Conservation (phyloP, 176 grass and related monocot species). For the Triticum monococcum region DNA sequence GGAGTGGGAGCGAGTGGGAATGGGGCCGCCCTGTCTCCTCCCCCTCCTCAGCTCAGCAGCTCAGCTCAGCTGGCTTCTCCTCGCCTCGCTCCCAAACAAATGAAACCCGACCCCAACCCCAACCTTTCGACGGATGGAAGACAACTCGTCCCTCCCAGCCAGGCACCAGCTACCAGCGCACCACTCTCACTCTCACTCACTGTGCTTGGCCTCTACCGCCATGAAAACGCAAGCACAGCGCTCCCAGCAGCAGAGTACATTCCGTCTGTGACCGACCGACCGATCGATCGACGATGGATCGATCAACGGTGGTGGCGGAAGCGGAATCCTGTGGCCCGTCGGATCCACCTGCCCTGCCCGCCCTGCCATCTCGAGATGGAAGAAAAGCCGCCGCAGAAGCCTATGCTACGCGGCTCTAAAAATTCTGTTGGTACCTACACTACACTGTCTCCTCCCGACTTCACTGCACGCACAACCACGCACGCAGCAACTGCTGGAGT, state of each 20-base stretch:
- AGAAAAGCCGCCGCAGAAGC: background rate
- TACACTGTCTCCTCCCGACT: background rate
- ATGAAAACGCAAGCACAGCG: background rate
- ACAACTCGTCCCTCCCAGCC: background rate
- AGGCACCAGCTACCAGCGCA: background rate
- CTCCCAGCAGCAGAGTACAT: too few relatives aligned
- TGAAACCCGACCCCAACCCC: background rate
- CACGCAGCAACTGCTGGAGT: background rate
- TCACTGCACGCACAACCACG: background rate
- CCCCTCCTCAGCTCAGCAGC: too few relatives aligned
- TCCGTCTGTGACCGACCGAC: too few relatives aligned
- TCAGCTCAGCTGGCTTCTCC: too few relatives aligned
- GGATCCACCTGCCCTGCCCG: background rate
- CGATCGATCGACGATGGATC: too few relatives aligned
- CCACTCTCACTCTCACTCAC: background rate
- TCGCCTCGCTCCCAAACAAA: background rate
- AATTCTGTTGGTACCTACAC: slow-evolving; percentile 26
- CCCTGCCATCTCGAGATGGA: background rate
- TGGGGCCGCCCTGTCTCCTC: background rate
- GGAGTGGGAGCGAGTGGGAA: background rate
- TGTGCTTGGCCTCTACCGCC: background rate
- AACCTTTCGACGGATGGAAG: background rate
- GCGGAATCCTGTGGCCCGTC: background rate
- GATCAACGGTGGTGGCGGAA: background rate
- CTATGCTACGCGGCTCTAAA: slow-evolving; percentile 13